A percentile compares a stretch with the other conserved stretches of the same genome.
Evolutionary conservation across 2,329 filamentous ascomycete genomes (phyloP).

Genomic region (Penicillium expansum): DNA sequence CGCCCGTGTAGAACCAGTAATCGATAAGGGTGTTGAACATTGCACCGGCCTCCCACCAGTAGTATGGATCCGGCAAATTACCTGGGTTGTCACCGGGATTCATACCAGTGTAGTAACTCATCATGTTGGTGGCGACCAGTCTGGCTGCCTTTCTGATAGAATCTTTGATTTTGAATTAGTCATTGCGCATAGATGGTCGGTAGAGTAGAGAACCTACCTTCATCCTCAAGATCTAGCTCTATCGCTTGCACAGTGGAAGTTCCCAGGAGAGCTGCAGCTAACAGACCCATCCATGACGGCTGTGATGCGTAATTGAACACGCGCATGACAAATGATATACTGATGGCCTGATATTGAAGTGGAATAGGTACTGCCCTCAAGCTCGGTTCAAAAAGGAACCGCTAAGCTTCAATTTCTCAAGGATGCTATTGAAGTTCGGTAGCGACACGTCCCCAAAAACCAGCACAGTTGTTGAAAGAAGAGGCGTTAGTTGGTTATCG

Average conservation of each 20-base stretch:
- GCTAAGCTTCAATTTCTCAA: background rate
- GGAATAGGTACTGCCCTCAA: background rate
- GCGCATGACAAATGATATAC: constrained; percentile 11
- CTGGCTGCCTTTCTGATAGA: constrained; percentile 50
- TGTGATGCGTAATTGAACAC: constrained; percentile 5
- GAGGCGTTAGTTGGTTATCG: too few species aligned
- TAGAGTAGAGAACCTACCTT: constrained; percentile 3
- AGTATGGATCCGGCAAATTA: constrained; percentile 50
- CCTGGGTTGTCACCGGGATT: constrained; percentile 52
- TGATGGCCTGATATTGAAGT: background rate
- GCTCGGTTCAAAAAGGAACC: background rate
- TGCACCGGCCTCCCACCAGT: constrained; percentile 47
- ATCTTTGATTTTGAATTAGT: constrained; percentile 25
- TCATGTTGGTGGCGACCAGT: constrained; percentile 48
- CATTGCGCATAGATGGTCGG: background rate
- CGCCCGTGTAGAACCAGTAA: constrained; percentile 46
- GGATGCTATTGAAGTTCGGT: background rate
- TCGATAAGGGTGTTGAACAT: constrained; percentile 44
- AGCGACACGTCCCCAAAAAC: background rate
- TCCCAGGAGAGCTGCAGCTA: constrained; percentile 17
- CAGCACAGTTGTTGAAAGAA: background rate
- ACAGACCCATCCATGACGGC: constrained; percentile 19
- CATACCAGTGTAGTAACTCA: constrained; percentile 51
- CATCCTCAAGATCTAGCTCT: constrained; percentile 16
- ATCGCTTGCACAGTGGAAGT: constrained; percentile 16